These are phyloP conservation scores for Fragilaria crotonensis DNA, from an alignment of 108 stramenopile genomes.

Conservation along the genomic window DNA sequence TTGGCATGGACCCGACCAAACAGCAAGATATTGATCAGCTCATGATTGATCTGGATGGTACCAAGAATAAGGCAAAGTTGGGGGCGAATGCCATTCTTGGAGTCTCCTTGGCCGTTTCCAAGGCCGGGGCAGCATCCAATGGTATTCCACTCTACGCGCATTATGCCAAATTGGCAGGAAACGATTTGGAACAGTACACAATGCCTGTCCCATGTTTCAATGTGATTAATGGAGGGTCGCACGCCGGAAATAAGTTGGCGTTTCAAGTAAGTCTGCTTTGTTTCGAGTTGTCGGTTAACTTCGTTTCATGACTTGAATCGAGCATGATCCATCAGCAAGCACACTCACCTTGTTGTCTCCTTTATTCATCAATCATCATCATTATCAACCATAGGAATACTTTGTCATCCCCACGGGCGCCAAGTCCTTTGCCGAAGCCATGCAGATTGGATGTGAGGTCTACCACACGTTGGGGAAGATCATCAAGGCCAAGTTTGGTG, in stretches of 20 bases:
- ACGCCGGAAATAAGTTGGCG: constrained; percentile 98
- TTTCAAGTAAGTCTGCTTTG: no score
- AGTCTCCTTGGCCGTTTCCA: constrained; percentile 94
- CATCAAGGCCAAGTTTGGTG: constrained; percentile 98
- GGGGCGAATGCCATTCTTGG: constrained; percentile 99
- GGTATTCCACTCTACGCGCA: constrained; percentile 99
- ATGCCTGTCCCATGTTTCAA: constrained; percentile 99
- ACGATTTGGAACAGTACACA: constrained; percentile 82
- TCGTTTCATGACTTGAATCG: no score
- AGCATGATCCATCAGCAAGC: no score
- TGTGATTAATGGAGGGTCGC: constrained; percentile 99
- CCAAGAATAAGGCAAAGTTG: constrained; percentile 93
- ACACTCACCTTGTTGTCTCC: no score
- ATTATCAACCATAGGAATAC: no score
- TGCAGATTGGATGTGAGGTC: constrained; percentile 98
- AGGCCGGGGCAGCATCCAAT: constrained; percentile 95
- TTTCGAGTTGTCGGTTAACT: no score
- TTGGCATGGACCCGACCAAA: constrained; percentile 91
- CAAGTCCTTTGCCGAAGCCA: constrained; percentile 86
- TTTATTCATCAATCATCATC: no score
- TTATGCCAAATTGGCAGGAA: constrained; percentile 97
- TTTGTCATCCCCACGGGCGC: constrained; percentile 99
- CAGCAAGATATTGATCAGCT: constrained; percentile 90
- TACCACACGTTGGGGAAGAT: constrained; percentile 97
- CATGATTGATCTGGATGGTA: constrained; percentile 91